A percentile compares a stretch with the other conserved stretches of the same genome.
phyloP scores from a whole-genome alignment of 148 eudicot species.

The Cornus controversa region DNA sequence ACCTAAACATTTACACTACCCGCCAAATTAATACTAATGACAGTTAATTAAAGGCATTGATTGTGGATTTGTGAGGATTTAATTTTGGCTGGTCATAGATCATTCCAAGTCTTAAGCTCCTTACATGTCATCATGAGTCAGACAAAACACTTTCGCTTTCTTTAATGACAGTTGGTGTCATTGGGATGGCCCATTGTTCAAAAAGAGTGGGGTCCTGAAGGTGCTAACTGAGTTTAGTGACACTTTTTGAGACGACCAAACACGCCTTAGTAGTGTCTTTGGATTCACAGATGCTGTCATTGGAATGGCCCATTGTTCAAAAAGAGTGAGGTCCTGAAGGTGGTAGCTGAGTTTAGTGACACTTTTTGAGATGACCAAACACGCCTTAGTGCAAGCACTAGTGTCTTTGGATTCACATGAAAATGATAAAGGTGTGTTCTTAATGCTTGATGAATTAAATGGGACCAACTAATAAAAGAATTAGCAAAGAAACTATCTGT shows the following conservation, averaged over 20 bases:
- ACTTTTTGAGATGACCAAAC: conserved; percentile 20
- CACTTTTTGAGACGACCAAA: conserved; percentile 21
- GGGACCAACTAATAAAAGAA: conserved; percentile 11
- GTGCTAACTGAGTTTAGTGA: conserved; percentile 26
- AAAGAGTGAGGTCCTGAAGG: conserved; percentile 22
- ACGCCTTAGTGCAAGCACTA: background rate
- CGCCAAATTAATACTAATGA: conserved; percentile 12
- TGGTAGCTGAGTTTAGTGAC: conserved; percentile 27
- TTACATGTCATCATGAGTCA: conserved; percentile 61
- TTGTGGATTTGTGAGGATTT: conserved; percentile 9
- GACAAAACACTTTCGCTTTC: conserved; percentile 36
- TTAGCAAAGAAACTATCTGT: conserved; percentile 1
- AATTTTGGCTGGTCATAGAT: conserved; percentile 26
- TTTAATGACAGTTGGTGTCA: conserved; percentile 18
- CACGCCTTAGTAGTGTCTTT: conserved; percentile 5
- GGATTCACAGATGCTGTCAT: conserved; percentile 22
- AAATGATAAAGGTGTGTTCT: conserved; percentile 6
- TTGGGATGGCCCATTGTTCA: conserved; percentile 23
- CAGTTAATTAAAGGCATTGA: conserved; percentile 1
- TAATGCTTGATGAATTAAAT: conserved; percentile 8
- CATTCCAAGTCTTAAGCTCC: conserved; percentile 18
- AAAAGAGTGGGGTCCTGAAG: conserved; percentile 21
- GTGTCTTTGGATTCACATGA: conserved; percentile 25
- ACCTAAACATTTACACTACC: conserved; percentile 10
- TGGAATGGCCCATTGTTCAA: conserved; percentile 22